Conservation (phyloP, 495 filamentous ascomycete genomes). For the Penicillium longicatenatum region DNA sequence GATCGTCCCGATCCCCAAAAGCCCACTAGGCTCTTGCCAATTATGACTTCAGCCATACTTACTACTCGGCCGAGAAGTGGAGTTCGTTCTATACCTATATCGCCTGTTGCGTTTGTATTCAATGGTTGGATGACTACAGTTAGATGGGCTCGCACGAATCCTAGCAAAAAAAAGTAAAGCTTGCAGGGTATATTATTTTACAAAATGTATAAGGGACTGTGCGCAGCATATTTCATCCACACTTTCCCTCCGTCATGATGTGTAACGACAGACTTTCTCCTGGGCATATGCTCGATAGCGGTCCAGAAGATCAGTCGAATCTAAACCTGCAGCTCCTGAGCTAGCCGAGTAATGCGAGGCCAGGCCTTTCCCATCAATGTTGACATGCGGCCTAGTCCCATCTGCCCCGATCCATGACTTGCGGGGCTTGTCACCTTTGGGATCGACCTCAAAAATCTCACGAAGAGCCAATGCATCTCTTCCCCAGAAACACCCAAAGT, state of each 20-base stretch:
- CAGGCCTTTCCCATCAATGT: slow-evolving; percentile 55
- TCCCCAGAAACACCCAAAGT: slow-evolving; percentile 53
- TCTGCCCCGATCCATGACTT: slow-evolving; percentile 7
- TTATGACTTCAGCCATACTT: background rate
- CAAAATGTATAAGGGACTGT: too few relatives aligned
- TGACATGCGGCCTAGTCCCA: slow-evolving; percentile 28
- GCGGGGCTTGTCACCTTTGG: background rate
- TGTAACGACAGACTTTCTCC: slow-evolving; percentile 42
- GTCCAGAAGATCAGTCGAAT: slow-evolving; percentile 53
- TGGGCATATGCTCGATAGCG: slow-evolving; percentile 54
- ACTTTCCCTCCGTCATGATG: background rate
- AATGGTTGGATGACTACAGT: background rate
- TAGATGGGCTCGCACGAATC: background rate
- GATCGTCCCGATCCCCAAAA: background rate
- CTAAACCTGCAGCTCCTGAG: slow-evolving; percentile 38
- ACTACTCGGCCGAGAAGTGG: background rate
- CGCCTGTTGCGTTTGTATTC: background rate
- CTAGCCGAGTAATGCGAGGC: slow-evolving; percentile 52
- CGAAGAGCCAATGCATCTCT: slow-evolving; percentile 33
- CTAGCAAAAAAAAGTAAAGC: background rate
- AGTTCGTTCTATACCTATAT: background rate
- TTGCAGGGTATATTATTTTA: background rate
- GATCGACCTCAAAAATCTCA: slow-evolving; percentile 15
- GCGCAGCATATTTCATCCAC: too few relatives aligned
- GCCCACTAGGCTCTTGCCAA: background rate